These are phyloP conservation scores for Pulveroboletus sp. DNA, from an alignment of 768 basidiomycete genomes.

Conservation along the genomic window DNA sequence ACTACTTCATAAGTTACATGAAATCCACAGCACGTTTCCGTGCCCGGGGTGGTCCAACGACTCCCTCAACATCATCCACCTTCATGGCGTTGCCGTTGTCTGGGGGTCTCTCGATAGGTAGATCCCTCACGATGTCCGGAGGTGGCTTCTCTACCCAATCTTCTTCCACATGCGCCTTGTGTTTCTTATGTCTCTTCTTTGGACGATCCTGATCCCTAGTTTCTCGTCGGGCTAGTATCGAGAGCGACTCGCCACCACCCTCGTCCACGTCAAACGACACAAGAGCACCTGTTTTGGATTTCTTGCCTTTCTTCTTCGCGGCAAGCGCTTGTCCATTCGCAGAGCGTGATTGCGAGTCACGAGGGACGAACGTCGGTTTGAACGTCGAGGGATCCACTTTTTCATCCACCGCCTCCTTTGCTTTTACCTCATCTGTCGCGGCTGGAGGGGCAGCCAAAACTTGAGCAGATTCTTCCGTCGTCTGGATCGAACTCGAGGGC, in stretches of 20 bases:
- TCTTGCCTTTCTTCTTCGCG: conserved; percentile 46
- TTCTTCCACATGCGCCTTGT: conserved; percentile 35
- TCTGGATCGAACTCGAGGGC: conserved; percentile 8
- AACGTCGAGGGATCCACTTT: conserved; percentile 65
- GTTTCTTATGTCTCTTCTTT: conserved; percentile 41
- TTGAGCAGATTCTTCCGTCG: background rate
- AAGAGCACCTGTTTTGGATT: conserved; percentile 42
- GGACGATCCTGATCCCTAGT: conserved; percentile 33
- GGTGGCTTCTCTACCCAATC: conserved; percentile 65
- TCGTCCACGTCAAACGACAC: conserved; percentile 80
- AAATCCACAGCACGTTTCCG: conserved; percentile 76
- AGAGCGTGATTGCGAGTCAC: conserved; percentile 37
- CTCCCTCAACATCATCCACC: conserved; percentile 15
- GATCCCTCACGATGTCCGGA: conserved; percentile 43
- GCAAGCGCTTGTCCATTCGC: conserved; percentile 37
- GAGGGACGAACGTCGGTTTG: conserved; percentile 81
- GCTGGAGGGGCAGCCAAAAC: background rate
- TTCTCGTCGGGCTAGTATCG: conserved; percentile 29
- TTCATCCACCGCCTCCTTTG: conserved; percentile 3
- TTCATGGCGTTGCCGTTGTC: conserved; percentile 7
- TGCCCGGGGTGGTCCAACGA: conserved; percentile 32
- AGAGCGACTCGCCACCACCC: conserved; percentile 40
- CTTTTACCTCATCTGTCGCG: background rate
- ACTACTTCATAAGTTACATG: conserved; percentile 39
- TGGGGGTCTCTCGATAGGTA: conserved; percentile 18